Base-by-base conservation (phyloP, 2,329 filamentous ascomycete species). In the Colletotrichum brevisporum region DNA sequence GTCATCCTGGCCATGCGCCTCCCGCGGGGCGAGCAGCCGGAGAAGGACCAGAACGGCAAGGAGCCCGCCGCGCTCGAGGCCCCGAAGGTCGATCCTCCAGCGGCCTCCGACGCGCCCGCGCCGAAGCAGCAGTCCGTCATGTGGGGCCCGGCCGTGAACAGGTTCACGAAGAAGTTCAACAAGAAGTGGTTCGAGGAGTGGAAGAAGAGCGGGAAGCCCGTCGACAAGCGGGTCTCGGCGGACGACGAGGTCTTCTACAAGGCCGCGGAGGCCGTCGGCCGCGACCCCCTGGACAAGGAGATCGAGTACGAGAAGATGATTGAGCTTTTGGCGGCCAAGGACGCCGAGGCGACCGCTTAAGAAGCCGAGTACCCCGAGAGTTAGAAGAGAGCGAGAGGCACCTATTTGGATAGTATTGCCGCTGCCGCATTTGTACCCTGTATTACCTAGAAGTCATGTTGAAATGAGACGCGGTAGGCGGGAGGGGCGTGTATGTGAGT, bases 1-100 rank as follows among this genome's bases (percentile, higher is more conserved):
- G 83, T 92, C 4, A 79, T 92, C 24, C 80, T 92, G 31, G 90
- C 90, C 12, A 92, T 92, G 89, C 85, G 89, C 55, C 81, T 92
- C 15, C 89, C 90, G 0, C 84, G 84, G 56, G 78, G 77, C 8
- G 79, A 80, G 31, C 78, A 80, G 50, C 75, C 77, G 5, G 76
- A 78, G 55, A 72, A 69, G 31, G 77, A 81, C 15, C 60, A 71
- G 18, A 67, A 59, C 15, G 54, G 63, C 48, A 66, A 66, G 48
- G 67, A 71, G n/a, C 39, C 43, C 26, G 26, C 51, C 6, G 36
- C 41, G 36, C 41, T 51, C 16, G n/a, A 41, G 24, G 58, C 16
- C 36, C 24, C 3, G 60, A 51, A 54, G 21, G 10, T 4, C 52
- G 15, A 4, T 47, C 55, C 27, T 8, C 51, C 63, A 2, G 24